Percentiles rank a stretch among this genome's conserved stretches.
Evolutionary conservation across 495 filamentous ascomycete species (phyloP).

Genomic region (Penicillium turbatum): DNA sequence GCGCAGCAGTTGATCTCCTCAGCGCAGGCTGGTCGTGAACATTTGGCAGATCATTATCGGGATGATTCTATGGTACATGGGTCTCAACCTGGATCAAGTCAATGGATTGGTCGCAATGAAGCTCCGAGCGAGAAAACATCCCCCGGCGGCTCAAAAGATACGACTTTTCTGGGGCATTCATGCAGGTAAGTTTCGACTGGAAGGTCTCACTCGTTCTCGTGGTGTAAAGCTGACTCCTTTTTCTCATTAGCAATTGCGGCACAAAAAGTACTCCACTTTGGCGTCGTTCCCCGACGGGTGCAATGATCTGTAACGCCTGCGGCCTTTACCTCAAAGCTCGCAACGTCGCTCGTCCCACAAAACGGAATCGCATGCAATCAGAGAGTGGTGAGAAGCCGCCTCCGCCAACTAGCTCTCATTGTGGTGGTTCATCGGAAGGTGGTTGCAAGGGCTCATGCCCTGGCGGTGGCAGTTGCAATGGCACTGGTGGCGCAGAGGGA

Average conservation of each 20-base stretch:
- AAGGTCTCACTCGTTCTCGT: not conserved
- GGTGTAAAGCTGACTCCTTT: slow-evolving; percentile 16
- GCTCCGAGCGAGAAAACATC: slow-evolving; percentile 28
- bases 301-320: slow-evolving; percentile 97
- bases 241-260: slow-evolving; percentile 73
- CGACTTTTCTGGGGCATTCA: slow-evolving; percentile 46
- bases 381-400: slow-evolving; percentile 28
- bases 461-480: slow-evolving; percentile 92
- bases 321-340: slow-evolving; percentile 91
- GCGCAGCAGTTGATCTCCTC: slow-evolving; percentile 47
- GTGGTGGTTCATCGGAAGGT: slow-evolving; percentile 26
- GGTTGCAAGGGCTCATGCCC: slow-evolving; percentile 80
- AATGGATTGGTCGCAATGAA: slow-evolving; percentile 8
- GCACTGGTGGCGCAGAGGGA: slow-evolving; percentile 91
- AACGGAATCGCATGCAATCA: slow-evolving; percentile 59
- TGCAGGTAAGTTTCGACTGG: slow-evolving; percentile 45
- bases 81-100: slow-evolving; percentile 7
- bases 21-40: slow-evolving; percentile 42
- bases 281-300: slow-evolving; percentile 86
- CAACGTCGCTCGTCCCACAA: slow-evolving; percentile 83
- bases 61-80: slow-evolving; percentile 15
- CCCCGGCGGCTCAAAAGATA: slow-evolving; percentile 37
- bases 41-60: slow-evolving; percentile 29
- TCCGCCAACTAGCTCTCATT: slow-evolving; percentile 8
- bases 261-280: slow-evolving; percentile 93